Base-by-base conservation (phyloP, 1,284 basidiomycete species). In the Ganoderma lingzhi region DNA sequence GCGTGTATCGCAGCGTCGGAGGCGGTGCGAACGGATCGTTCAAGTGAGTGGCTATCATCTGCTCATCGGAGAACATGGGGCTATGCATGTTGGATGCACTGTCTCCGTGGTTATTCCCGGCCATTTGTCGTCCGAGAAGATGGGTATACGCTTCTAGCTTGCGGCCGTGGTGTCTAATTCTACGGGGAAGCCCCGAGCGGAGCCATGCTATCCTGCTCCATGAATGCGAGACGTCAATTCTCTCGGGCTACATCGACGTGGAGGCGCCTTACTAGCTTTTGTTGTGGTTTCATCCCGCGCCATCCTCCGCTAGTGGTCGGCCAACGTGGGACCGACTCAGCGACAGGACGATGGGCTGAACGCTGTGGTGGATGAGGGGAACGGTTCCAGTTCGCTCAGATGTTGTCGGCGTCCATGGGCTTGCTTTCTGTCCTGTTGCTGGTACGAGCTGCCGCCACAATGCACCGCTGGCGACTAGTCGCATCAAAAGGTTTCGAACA, bases 1-100 rank as follows among this genome's bases (percentile, higher is more conserved):
- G 98, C 32, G 91, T 97, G 62, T 99, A 97, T 84, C 91, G 96
- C 70, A 96, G 95, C 77, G 88, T 98, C 39, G 98, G 97, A 32
- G 96, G 96, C 69, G 95, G 96, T 32, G 88, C 92, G 56, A 90
- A 89, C 62, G 96, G 96, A 32, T 87, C 90, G 41, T 99, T 99
- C 90, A 96, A 95, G 96, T 97, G 76, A 78, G 94, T 85, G 30
- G 35, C 58, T 9, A 39, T n/a, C 39, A 23, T 60, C 41, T 60
- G 37, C 37, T 59, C 10, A 30, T 39, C 30, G 32, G 35, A 41
- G 58, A 37, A 39, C 19, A 60, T 6, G 19, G 19, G 19, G 58
- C 58, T 35, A 56, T 56, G 30, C 32, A 8, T 30, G 53, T 32
- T 23, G 4, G 53, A 32, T 28, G 32, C 30, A 32, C 14, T 56